These are phyloP conservation scores for Myxozyma mucilagina DNA, from an alignment of 805 yeast species.

Conservation along the genomic window DNA sequence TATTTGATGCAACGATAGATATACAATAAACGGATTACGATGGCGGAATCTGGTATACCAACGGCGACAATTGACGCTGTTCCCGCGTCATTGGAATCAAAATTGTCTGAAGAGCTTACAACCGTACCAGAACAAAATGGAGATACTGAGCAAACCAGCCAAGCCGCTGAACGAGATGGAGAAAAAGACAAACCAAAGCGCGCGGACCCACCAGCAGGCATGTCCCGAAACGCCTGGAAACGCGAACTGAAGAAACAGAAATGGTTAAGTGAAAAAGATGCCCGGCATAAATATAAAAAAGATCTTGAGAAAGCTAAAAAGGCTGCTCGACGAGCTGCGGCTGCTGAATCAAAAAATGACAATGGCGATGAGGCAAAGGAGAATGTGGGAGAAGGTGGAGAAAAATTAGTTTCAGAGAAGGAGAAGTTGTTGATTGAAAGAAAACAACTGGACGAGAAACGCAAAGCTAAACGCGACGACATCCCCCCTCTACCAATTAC, in stretches of 20 bases:
- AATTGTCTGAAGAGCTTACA: no score
- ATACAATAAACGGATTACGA: no score
- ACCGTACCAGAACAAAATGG: neutral
- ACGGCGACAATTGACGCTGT: no score
- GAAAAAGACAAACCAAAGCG: neutral
- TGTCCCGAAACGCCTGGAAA: constrained; percentile 86
- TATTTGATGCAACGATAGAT: no score
- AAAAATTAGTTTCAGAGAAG: neutral
- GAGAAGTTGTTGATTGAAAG: neutral
- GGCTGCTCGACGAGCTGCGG: constrained; percentile 35
- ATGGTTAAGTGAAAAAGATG: constrained; percentile 59
- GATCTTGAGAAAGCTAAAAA: constrained; percentile 45
- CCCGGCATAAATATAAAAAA: constrained; percentile 57
- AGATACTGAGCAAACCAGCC: neutral
- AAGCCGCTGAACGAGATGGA: neutral
- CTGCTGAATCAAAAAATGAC: constrained; percentile 42
- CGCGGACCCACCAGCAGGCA: constrained; percentile 67
- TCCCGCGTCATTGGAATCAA: no score
- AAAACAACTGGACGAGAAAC: constrained; percentile 5
- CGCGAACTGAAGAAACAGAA: constrained; percentile 57
- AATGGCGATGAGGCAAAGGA: constrained; percentile 32
- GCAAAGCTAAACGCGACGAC: constrained; percentile 8
- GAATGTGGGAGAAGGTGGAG: neutral
- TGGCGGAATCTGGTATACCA: no score
- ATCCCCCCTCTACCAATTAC: constrained; percentile 13